phyloP scores from a whole-genome alignment of 805 yeast genomes.

The Pichia gijzeniarum region DNA sequence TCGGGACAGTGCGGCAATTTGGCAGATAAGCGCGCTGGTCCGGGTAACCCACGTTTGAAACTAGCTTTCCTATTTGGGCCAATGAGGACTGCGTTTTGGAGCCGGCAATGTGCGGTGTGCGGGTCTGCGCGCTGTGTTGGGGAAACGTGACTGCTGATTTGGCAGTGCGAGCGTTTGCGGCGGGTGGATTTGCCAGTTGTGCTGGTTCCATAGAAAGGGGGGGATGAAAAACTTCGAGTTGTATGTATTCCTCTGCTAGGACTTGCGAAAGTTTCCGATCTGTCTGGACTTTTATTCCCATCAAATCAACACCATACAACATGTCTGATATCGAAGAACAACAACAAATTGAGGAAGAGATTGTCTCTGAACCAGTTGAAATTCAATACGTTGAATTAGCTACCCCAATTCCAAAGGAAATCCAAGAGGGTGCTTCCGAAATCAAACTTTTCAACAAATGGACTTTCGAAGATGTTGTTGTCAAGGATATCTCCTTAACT shows the following conservation, averaged over 20 bases:
- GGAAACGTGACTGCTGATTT: constrained; percentile 3
- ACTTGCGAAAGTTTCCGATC: background rate
- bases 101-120: constrained; percentile 2
- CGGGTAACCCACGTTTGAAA: constrained; percentile 6
- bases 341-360: constrained; percentile 47
- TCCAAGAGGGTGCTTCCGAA: constrained; percentile 92
- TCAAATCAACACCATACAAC: constrained; percentile 12
- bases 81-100: background rate
- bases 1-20: constrained; percentile 13
- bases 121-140: background rate
- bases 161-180: background rate
- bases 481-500: constrained; percentile 95
- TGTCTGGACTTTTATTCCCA: background rate
- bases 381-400: constrained; percentile 80
- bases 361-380: constrained; percentile 79
- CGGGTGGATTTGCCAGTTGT: no score
- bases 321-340: constrained; percentile 74
- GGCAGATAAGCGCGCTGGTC: constrained; percentile 2
- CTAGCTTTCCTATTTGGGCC: constrained; percentile 7
- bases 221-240: no score
- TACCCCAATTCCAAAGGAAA: constrained; percentile 94
- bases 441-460: constrained; percentile 99
- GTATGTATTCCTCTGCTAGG: no score
- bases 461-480: constrained; percentile 96
- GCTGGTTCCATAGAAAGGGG: no score